Base-by-base conservation (phyloP, 1,284 basidiomycete genomes). In the Tetrapyrgos nigripes region DNA sequence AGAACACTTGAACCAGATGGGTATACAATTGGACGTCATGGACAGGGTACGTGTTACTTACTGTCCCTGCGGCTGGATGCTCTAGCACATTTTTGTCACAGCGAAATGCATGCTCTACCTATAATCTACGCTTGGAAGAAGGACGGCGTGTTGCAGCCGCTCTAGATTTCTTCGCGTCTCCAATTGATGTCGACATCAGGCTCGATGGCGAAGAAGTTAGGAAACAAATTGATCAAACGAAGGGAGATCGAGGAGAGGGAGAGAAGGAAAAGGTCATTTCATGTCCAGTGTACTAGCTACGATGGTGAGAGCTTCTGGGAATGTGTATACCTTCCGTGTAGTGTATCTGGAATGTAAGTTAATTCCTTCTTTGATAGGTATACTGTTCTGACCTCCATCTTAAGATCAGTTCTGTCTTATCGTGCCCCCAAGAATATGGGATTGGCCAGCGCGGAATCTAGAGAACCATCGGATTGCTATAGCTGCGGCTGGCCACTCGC, bases 91-190 rank as follows among this genome's bases (percentile, higher is more conserved):
- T 26, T 46, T 13, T n/a, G 27, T 27, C 47, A 11, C 61, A 95
- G 93, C 80, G 92, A 65, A 97, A 97, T 70, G 96, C 96, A 13
- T 95, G 94, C 68, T 91, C 94, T 31, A 97, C 96, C 0, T 98
- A 94, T 75, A 98, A 98, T 73, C 76, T 98, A 31, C 83, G 98
- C 40, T 77, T 89, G 0, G 97, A 98, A 74, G 96, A 98, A 76
- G 96, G 95, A 1, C 80, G 96, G 54, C 89, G 89, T 19, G 93
- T 98, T 13, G 92, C 94, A 26, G 96, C 94, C 9, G 96, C 96
- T 2, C 74, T 98, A 14, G n/a, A 94, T 77, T 96, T 97, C 82
- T 97, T 98, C 72, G 83, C 91, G 47, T 89, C 92, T 11, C 93
- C 96, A 0, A 87, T 98, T 60, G 96, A 98, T 70, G 85, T 98